Conservation (phyloP, 805 yeast genomes). For the Suhomyces xylopsoci region DNA sequence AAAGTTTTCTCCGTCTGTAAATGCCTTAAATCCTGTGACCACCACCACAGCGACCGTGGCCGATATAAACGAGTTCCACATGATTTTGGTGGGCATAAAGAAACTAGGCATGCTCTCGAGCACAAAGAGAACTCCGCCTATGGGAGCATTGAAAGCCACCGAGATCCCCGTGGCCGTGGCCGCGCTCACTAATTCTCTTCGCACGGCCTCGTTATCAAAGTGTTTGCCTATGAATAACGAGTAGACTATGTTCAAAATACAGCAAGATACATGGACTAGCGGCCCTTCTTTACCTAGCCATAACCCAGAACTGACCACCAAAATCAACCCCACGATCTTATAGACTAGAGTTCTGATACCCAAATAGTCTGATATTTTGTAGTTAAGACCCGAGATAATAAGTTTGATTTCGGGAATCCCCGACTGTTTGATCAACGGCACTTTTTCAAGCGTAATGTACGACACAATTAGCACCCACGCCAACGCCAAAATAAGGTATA, state of each 20-base stretch:
- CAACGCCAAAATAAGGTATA: constrained; percentile 29
- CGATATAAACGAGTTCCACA: constrained; percentile 84
- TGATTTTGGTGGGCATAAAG: constrained; percentile 57
- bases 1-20: constrained; percentile 40
- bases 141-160: constrained; percentile 82
- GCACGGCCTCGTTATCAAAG: constrained; percentile 52
- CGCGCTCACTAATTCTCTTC: constrained; percentile 67
- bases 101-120: constrained; percentile 66
- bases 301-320: constrained; percentile 71
- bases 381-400: constrained; percentile 62
- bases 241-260: constrained; percentile 42
- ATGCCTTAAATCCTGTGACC: constrained; percentile 39
- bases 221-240: constrained; percentile 31
- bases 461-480: constrained; percentile 26
- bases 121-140: constrained; percentile 82
- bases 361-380: constrained; percentile 46
- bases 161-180: constrained; percentile 83
- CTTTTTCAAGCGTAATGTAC: constrained; percentile 23
- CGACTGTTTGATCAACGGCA: constrained; percentile 37
- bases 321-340: constrained; percentile 56
- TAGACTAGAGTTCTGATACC: constrained; percentile 48
- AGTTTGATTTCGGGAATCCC: constrained; percentile 77
- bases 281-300: constrained; percentile 91
- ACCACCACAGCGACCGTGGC: constrained; percentile 71
- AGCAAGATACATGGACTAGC: constrained; percentile 72